phyloP scores from a whole-genome alignment of 2,329 filamentous ascomycete genomes.

The Talaromyces sp. region DNA sequence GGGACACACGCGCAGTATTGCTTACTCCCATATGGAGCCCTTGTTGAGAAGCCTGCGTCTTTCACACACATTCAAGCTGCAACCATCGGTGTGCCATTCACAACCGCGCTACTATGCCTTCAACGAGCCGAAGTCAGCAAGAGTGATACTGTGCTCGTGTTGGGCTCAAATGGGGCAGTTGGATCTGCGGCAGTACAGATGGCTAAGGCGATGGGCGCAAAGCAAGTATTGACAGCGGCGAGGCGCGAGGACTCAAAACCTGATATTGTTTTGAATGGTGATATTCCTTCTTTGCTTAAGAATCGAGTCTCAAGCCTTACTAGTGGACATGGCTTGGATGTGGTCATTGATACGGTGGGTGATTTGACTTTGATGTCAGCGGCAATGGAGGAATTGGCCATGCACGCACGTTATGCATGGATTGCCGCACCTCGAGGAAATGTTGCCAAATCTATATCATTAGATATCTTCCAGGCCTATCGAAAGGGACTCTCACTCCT shows the following conservation, averaged over 20 bases:
- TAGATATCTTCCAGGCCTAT: constrained; percentile 25
- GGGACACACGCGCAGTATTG: constrained; percentile 33
- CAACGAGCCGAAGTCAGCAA: constrained; percentile 20
- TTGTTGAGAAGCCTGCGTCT: constrained; percentile 24
- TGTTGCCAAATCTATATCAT: constrained; percentile 8
- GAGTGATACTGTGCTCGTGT: constrained; percentile 31
- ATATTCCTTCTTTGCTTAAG: constrained; percentile 2
- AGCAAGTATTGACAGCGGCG: constrained; percentile 26
- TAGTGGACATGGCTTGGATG: constrained; percentile 18
- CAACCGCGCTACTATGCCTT: constrained; percentile 28
- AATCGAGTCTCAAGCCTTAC: constrained; percentile 10
- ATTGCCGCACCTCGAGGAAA: constrained; percentile 28
- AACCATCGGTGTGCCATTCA: constrained; percentile 31
- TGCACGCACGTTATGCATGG: constrained; percentile 27
- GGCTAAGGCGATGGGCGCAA: constrained; percentile 27
- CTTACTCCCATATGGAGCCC: constrained; percentile 17
- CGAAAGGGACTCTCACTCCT: constrained; percentile 22
- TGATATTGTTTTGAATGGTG: constrained; percentile 17
- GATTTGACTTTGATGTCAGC: constrained; percentile 27
- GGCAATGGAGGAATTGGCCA: constrained; percentile 25
- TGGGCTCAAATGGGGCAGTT: constrained; percentile 32
- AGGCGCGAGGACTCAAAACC: constrained; percentile 19
- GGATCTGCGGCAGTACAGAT: constrained; percentile 30
- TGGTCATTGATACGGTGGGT: constrained; percentile 33
- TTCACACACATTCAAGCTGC: constrained; percentile 31